Conservation (phyloP, 2,329 filamentous ascomycete genomes). For the Phyllachora maydis region DNA sequence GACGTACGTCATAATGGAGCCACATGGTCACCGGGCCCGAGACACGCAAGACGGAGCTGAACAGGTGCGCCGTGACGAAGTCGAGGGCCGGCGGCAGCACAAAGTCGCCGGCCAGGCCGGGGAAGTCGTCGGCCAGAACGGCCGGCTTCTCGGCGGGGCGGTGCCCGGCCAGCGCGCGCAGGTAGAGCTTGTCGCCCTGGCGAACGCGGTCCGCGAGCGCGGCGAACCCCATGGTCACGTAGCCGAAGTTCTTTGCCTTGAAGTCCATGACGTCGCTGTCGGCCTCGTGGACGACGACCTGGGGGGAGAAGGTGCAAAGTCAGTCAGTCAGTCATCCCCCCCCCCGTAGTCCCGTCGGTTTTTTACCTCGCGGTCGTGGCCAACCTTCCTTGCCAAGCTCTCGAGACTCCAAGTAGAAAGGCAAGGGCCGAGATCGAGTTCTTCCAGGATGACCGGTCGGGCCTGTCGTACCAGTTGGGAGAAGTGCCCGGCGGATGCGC, state of each 20-base stretch:
- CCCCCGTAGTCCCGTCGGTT: no score
- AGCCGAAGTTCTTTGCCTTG: conserved; percentile 62
- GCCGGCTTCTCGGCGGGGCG: conserved; percentile 50
- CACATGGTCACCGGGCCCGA: conserved; percentile 71
- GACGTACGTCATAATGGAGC: conserved; percentile 81
- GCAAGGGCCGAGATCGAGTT: conserved; percentile 47
- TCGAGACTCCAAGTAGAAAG: conserved; percentile 43
- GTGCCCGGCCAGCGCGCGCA: conserved; percentile 54
- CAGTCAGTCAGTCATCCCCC: not conserved
- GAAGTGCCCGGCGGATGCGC: conserved; percentile 37
- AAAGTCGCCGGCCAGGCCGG: conserved; percentile 49
- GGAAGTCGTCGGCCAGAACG: conserved; percentile 52
- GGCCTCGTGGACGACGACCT: conserved; percentile 58
- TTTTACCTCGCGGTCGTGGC: conserved; percentile 35
- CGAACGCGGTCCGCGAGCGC: conserved; percentile 41
- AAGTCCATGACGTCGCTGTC: conserved; percentile 54
- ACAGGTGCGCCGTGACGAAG: conserved; percentile 37
- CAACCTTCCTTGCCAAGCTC: conserved; percentile 44
- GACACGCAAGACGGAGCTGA: conserved; percentile 63
- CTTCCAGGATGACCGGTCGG: conserved; percentile 44
- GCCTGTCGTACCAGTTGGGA: conserved; percentile 30
- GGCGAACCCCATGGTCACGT: conserved; percentile 46
- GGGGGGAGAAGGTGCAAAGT: conserved; percentile 20
- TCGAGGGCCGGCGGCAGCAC: conserved; percentile 38
- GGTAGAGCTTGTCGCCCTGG: conserved; percentile 44